Base-by-base conservation (phyloP, 2,329 filamentous ascomycete genomes). In the Paraphaeosphaeria minitans region DNA sequence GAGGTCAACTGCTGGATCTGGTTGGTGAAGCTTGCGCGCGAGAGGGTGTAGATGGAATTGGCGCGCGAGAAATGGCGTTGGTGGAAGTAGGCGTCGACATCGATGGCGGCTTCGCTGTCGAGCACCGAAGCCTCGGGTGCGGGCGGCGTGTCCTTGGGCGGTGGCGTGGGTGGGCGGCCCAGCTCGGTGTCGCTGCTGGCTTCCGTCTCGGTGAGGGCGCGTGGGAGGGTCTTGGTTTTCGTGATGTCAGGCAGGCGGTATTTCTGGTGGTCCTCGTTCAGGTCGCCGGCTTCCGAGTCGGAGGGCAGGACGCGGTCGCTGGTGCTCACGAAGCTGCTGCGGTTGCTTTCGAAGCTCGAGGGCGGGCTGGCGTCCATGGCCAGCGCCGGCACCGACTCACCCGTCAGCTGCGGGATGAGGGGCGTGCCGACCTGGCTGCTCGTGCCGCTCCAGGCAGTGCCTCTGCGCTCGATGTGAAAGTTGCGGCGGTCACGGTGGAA, bases 1-100 rank as follows among this genome's bases (percentile, higher is more conserved):
- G 93, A 93, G 0, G 93, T 98, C 63, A 99, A 83, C 75, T 97
- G 93, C 49, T 92, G 91, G 54, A 98, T 86, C 77, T 98, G 95
- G 69, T 91, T 96, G 63, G 92, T 91, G 76, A 99, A 97, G 7
- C 94, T 97, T 35, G 90, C 90, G 46, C 94, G 87, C 2, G 93
- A 97, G 58, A 99, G 85, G 1, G 95, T 97, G 78, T 96, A 97
- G 66, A 98, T 93, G 37, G 94, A 98, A 43, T 91, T 91, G 3
- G 93, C 84, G 64, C 73, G 71, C 22, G 83, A 83, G 8, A 85
- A 74, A 55, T 81, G 85, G 45, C 87, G 82, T 4, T 87, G 85
- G 39, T 88, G 87, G 75, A 92, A 91, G 75, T 90, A 90, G 39
- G 84, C 81, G 41, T 82, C 79, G 33, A 84, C 78, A 56, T 85